These are phyloP conservation scores for Lojkania enalia DNA, from an alignment of 2,329 filamentous ascomycete species.

Conservation along the genomic window DNA sequence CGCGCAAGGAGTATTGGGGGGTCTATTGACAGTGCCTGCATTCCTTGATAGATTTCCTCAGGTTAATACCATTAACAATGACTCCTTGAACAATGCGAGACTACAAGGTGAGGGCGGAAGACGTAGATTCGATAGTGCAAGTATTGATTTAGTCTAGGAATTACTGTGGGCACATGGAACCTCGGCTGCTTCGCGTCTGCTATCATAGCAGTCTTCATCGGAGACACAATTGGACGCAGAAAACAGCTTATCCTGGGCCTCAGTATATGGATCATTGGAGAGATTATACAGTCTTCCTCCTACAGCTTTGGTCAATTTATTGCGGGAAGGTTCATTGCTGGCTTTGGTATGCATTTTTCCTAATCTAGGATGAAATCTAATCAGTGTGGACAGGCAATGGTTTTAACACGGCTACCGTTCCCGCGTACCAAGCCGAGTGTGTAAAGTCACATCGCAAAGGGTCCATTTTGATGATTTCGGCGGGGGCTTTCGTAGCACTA, in stretches of 20 bases:
- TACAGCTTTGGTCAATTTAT: constrained; percentile 55
- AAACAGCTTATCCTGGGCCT: constrained; percentile 55
- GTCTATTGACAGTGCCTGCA: constrained; percentile 67
- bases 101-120: constrained; percentile 24
- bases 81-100: constrained; percentile 26
- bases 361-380: constrained; percentile 33
- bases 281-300: constrained; percentile 53
- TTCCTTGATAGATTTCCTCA: constrained; percentile 53
- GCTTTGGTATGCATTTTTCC: constrained; percentile 52
- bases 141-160: constrained; percentile 20
- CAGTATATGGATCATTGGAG: constrained; percentile 54
- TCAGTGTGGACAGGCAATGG: constrained; percentile 49
- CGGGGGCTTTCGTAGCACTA: constrained; percentile 54
- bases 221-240: constrained; percentile 55
- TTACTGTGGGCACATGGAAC: constrained; percentile 36
- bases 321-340: constrained; percentile 53
- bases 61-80: constrained; percentile 27
- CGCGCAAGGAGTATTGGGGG: constrained; percentile 70
- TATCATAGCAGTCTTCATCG: constrained; percentile 53
- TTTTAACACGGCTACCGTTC: constrained; percentile 56
- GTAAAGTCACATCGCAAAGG: constrained; percentile 50
- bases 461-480: constrained; percentile 53
- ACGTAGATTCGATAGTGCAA: neutral
- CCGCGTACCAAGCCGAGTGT: constrained; percentile 57
- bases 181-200: constrained; percentile 64